Evolutionary conservation across 768 basidiomycete species (phyloP).

Genomic region (Amanita exitialis): DNA sequence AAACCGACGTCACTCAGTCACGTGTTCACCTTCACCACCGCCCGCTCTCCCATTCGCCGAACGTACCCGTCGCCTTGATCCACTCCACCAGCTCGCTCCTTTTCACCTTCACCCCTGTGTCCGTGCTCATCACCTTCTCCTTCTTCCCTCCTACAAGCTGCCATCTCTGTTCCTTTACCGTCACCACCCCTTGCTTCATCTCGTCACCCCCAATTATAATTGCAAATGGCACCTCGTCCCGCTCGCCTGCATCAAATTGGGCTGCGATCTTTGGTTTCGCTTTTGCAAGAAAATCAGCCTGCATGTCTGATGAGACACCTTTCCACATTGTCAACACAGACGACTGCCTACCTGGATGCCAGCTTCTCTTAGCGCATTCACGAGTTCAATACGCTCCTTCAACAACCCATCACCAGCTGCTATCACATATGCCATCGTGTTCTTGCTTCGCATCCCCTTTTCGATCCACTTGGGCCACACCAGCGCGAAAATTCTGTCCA

Average conservation of each 20-base stretch:
- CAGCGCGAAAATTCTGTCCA: conserved; percentile 89
- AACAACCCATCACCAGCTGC: conserved; percentile 84
- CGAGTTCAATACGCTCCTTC: conserved; percentile 34
- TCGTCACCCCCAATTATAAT: conserved; percentile 88
- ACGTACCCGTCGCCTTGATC: conserved; percentile 41
- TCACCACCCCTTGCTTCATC: conserved; percentile 72
- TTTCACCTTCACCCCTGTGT: conserved; percentile 58
- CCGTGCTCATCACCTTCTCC: conserved; percentile 48
- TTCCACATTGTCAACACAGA: too few species aligned
- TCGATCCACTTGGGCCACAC: conserved; percentile 83
- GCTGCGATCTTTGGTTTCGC: conserved; percentile 79
- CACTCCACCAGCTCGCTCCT: conserved; percentile 53
- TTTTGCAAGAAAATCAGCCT: conserved; percentile 93
- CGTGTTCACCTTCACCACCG: conserved; percentile 1
- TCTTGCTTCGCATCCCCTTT: conserved; percentile 71
- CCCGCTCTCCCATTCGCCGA: conserved; percentile 31
- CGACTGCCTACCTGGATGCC: conserved; percentile 51
- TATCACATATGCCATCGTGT: conserved; percentile 92
- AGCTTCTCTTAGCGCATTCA: too few species aligned
- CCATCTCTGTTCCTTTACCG: conserved; percentile 89
- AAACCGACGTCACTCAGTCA: conserved; percentile 1
- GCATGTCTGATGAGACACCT: neutral
- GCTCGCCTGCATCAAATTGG: conserved; percentile 88
- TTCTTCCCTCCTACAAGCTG: conserved; percentile 66
- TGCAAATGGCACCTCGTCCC: conserved; percentile 87